Conservation (phyloP, 768 basidiomycete genomes). For the Rhizopogon vesiculosus region DNA sequence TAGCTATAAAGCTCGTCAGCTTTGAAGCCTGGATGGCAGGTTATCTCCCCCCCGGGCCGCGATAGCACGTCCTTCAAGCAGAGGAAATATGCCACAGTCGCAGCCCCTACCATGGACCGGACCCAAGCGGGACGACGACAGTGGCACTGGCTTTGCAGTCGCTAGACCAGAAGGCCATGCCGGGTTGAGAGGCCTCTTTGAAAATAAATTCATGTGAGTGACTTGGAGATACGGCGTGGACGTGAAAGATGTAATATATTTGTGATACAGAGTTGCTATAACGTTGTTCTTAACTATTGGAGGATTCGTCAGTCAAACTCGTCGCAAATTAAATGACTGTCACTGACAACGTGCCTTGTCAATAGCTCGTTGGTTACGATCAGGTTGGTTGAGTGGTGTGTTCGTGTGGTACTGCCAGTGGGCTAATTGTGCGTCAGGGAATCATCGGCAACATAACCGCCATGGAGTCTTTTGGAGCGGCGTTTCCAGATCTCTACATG, state of each 20-base stretch:
- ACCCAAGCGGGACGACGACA: neutral
- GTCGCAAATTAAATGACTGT: neutral
- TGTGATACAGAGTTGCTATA: conserved; percentile 20
- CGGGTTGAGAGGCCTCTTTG: conserved; percentile 23
- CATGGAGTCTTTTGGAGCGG: neutral
- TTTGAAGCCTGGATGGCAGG: neutral
- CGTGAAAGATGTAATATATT: neutral
- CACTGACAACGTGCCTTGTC: too few species aligned
- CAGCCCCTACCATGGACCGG: neutral
- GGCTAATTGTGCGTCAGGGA: neutral
- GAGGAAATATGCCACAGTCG: neutral
- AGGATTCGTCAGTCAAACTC: conserved; percentile 22
- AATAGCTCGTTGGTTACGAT: neutral
- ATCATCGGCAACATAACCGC: neutral
- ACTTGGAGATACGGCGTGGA: neutral
- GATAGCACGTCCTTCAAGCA: neutral
- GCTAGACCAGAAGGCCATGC: conserved; percentile 13
- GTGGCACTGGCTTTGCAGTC: conserved; percentile 4
- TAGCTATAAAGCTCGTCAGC: neutral
- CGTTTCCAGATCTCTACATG: neutral
- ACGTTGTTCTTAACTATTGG: conserved; percentile 26
- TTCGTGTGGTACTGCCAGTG: neutral
- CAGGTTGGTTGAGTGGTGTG: neutral
- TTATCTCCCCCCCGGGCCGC: too few species aligned
- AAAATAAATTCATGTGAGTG: conserved; percentile 23